These are phyloP conservation scores for Centrapalus pauciflorus DNA, from an alignment of 129 eudicot genomes.

Conservation along the genomic window DNA sequence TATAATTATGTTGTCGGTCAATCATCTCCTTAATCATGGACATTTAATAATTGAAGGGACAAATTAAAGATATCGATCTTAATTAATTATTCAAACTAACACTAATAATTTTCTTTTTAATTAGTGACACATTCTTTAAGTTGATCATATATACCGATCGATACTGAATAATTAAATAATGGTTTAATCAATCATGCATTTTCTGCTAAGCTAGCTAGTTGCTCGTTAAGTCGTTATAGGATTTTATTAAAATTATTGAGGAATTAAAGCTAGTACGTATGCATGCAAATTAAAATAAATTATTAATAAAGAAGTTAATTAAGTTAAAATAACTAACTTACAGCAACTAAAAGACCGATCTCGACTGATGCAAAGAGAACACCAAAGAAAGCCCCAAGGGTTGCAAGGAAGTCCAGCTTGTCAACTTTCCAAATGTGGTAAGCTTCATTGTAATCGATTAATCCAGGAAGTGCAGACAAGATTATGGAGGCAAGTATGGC, in stretches of 20 bases:
- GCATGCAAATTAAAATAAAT: too few relatives aligned
- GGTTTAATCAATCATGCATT: too few relatives aligned
- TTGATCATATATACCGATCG: too few relatives aligned
- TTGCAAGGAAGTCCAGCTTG: constrained; percentile 60
- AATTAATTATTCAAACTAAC: constrained; percentile 5
- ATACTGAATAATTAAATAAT: too few relatives aligned
- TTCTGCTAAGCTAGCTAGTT: too few relatives aligned
- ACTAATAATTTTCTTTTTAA: neutral
- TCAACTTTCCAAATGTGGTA: constrained; percentile 59
- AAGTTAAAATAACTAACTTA: too few relatives aligned
- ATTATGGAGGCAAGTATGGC: constrained; percentile 65
- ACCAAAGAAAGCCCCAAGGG: constrained; percentile 55
- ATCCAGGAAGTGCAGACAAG: constrained; percentile 66
- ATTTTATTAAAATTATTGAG: too few relatives aligned
- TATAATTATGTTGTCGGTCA: neutral
- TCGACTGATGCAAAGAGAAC: constrained; percentile 61
- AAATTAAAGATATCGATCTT: neutral
- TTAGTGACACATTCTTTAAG: too few relatives aligned
- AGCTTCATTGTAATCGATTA: constrained; percentile 51
- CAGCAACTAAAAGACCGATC: constrained; percentile 64
- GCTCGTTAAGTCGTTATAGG: too few relatives aligned
- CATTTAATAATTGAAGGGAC: neutral
- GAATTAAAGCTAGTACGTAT: too few relatives aligned
- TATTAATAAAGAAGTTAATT: too few relatives aligned
- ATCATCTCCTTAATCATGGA: constrained; percentile 2